These are phyloP conservation scores for Boletus reticulatus DNA, from an alignment of 768 basidiomycete species.

Conservation along the genomic window DNA sequence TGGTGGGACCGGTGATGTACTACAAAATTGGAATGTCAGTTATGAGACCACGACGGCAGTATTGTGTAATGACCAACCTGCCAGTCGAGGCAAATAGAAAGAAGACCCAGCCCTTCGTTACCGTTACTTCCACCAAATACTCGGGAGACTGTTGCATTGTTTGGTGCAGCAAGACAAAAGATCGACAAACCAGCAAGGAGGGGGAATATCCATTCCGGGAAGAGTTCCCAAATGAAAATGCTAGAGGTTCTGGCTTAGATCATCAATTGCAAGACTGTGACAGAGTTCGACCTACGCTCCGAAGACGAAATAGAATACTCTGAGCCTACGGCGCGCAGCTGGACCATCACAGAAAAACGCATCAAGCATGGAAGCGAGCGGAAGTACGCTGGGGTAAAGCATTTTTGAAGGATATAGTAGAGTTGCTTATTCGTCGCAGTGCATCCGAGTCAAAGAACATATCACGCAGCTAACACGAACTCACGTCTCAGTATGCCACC, in stretches of 20 bases:
- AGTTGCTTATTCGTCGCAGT: slow-evolving; percentile 11
- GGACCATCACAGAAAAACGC: slow-evolving; percentile 42
- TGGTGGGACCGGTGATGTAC: slow-evolving; percentile 30
- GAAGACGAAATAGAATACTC: slow-evolving; percentile 26
- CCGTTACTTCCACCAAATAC: slow-evolving; percentile 62
- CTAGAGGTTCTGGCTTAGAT: slow-evolving; percentile 16
- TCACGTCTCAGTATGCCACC: slow-evolving; percentile 50
- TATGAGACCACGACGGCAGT: neutral
- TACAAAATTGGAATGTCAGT: neutral
- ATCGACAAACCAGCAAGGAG: slow-evolving; percentile 60
- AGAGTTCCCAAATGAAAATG: slow-evolving; percentile 32
- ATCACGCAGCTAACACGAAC: slow-evolving; percentile 1
- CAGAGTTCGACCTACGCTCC: slow-evolving; percentile 29
- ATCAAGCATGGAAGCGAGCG: slow-evolving; percentile 27
- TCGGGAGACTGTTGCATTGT: slow-evolving; percentile 50
- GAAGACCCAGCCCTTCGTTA: slow-evolving; percentile 61
- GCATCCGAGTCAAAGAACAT: slow-evolving; percentile 9
- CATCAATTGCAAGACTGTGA: neutral
- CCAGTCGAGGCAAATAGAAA: slow-evolving; percentile 63
- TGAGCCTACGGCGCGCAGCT: slow-evolving; percentile 40
- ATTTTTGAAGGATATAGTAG: slow-evolving; percentile 45
- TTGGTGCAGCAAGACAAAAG: slow-evolving; percentile 54
- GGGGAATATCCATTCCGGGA: slow-evolving; percentile 45
- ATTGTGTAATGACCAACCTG: slow-evolving; percentile 37
- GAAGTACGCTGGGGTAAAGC: slow-evolving; percentile 37